Evolutionary conservation across 352 stramenopile species (phyloP).

Genomic region (Phytophthora pluvialis): DNA sequence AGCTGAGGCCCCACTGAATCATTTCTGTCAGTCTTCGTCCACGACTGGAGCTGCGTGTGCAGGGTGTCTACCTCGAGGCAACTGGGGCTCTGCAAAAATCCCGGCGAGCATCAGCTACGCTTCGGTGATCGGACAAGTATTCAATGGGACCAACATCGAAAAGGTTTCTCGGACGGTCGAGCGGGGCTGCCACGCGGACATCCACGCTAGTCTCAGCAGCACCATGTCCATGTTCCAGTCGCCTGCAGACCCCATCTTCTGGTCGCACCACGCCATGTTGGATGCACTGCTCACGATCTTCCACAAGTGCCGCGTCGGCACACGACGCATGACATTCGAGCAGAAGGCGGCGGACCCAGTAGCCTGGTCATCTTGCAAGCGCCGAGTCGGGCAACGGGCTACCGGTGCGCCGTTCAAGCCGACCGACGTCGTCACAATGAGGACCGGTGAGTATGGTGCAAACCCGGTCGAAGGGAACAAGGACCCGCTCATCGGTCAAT

Average conservation of each 20-base stretch:
- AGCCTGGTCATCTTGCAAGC: constrained; percentile 48
- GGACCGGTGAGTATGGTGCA: constrained; percentile 36
- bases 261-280: constrained; percentile 67
- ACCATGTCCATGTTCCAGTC: constrained; percentile 56
- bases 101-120: constrained; percentile 46
- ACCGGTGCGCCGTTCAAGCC: constrained; percentile 46
- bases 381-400: constrained; percentile 27
- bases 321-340: constrained; percentile 42
- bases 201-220: constrained; percentile 50
- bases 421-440: constrained; percentile 46
- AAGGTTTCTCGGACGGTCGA: constrained; percentile 54
- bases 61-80: constrained; percentile 51
- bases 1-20: constrained; percentile 41
- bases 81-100: constrained; percentile 41
- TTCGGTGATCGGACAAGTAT: constrained; percentile 52
- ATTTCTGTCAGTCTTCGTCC: constrained; percentile 54
- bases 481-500: constrained; percentile 47
- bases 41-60: constrained; percentile 24
- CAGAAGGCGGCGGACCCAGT: constrained; percentile 53
- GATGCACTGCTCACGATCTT: constrained; percentile 70
- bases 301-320: constrained; percentile 66
- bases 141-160: constrained; percentile 49
- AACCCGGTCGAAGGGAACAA: constrained; percentile 38
- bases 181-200: constrained; percentile 50
- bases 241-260: constrained; percentile 69